Evolutionary conservation across 1,284 basidiomycete species (phyloP), one percentile per base, ranked within the genome.

Genomic region (Cryptococcus sp.): DNA sequence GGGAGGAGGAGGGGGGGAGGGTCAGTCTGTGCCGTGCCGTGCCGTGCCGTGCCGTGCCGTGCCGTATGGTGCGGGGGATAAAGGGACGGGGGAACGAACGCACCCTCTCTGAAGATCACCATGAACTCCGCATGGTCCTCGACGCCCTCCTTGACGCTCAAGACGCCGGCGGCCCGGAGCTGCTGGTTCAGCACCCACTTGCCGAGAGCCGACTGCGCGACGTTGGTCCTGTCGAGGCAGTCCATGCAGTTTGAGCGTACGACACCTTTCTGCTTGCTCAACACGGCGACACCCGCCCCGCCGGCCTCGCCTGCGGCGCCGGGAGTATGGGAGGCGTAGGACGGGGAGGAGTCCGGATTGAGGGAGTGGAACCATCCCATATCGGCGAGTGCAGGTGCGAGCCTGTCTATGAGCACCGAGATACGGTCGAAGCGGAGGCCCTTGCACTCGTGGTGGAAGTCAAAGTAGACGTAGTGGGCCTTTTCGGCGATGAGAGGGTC

Each of bases 391-490:
- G 90, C 88, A 33, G 87, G 83, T 61, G 88, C 81, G 39, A 98
- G 77, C 53, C 83, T 82, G 56, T 91, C 88, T 42, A 97, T 82
- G 42, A 99, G 82, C 16, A 91, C 77, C 61, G 85, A 85, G 63
- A 99, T 91, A 49, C 91, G 84, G 71, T 98, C 91, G 84, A 93
- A 99, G 56, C 91, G 87, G 87, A 98, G 91, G 40, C 89, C 84
- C 73, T 87, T 90, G 82, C 95, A 98, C 77, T 98, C 93, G 66
- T 85, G 87, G 77, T 98, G 95, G 81, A 98, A 99, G 76, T 99
- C 96, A 73, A 96, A 99, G 80, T 98, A 97, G 61, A 89, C 82
- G 73, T 99, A 99, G 70, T 86, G 86, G 51, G 92, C 86, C 36
- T 73, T 71, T 11, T 68, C 59, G 36, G 68, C 66, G 15, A 77